Evolutionary conservation across 192 early-diverging fungal species (phyloP).

Genomic region (Lunasporangiospora selenospora): DNA sequence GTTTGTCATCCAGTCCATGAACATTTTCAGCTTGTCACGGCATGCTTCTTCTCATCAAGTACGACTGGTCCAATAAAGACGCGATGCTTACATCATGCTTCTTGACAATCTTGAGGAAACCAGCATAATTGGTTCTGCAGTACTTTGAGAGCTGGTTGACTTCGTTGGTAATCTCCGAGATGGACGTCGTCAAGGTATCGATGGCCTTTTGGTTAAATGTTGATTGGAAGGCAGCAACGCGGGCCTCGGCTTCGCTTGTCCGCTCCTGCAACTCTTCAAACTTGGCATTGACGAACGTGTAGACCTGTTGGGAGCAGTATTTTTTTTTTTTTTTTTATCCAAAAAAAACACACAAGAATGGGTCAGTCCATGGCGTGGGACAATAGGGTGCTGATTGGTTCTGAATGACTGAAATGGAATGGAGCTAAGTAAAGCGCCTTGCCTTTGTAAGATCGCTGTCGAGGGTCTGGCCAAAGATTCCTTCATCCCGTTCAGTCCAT

Average conservation of each 20-base stretch:
- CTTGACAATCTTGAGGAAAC: conserved; percentile 94
- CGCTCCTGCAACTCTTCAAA: conserved; percentile 75
- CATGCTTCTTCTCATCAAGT: too few species aligned
- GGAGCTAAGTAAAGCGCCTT: conserved; percentile 6
- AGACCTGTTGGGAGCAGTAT: conserved; percentile 51
- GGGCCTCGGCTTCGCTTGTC: conserved; percentile 68
- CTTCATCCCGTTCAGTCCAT: conserved; percentile 88
- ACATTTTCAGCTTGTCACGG: too few species aligned
- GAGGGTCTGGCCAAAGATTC: conserved; percentile 88
- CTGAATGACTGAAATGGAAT: too few species aligned
- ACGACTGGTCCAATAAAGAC: conserved; percentile 9
- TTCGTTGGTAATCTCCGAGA: conserved; percentile 78
- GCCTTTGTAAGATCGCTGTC: conserved; percentile 92
- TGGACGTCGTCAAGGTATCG: conserved; percentile 61
- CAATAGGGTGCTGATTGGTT: too few species aligned
- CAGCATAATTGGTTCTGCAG: conserved; percentile 83
- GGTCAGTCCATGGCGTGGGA: neutral
- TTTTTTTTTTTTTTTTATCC: too few species aligned
- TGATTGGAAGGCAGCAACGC: conserved; percentile 50
- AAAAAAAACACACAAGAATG: neutral
- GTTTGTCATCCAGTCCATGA: too few species aligned
- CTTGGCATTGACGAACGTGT: conserved; percentile 76
- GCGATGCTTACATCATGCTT: conserved; percentile 83
- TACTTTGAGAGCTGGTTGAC: conserved; percentile 81
- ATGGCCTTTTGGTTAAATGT: conserved; percentile 59